A percentile compares a stretch with the other conserved stretches of the same genome.
Conservation (phyloP, 768 basidiomycete species). For the Vararia minispora region DNA sequence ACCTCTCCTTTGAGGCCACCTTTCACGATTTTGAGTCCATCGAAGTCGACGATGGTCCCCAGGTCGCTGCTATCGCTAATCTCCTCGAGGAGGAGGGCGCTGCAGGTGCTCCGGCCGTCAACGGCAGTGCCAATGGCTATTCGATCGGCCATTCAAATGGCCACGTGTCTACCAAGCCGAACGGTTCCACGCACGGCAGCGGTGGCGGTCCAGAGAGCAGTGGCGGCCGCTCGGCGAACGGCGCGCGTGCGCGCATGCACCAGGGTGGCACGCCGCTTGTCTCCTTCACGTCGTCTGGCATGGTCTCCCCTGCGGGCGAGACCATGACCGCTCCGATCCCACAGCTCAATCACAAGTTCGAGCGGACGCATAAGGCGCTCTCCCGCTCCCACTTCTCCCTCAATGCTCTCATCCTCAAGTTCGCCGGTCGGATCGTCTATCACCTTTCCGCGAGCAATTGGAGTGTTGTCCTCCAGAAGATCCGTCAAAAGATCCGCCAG, state of each 20-base stretch:
- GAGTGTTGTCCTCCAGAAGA: constrained; percentile 59
- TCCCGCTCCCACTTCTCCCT: constrained; percentile 43
- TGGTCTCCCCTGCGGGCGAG: constrained; percentile 13
- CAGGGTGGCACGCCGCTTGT: constrained; percentile 3
- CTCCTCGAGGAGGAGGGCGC: constrained; percentile 8
- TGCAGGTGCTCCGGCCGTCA: neutral
- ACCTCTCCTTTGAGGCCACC: constrained; percentile 46
- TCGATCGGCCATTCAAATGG: too few relatives aligned
- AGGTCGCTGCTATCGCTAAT: constrained; percentile 13
- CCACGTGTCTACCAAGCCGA: constrained; percentile 1
- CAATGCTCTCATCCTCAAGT: constrained; percentile 55
- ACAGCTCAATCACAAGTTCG: constrained; percentile 30
- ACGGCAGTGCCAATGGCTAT: too few relatives aligned
- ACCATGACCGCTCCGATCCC: constrained; percentile 13
- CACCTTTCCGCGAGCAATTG: constrained; percentile 86
- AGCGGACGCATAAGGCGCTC: constrained; percentile 52
- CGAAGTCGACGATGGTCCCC: constrained; percentile 24
- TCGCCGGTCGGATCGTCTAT: constrained; percentile 70
- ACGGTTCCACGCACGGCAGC: too few relatives aligned
- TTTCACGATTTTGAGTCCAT: constrained; percentile 65
- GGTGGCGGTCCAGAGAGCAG: too few relatives aligned
- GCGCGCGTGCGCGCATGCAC: too few relatives aligned
- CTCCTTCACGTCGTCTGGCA: constrained; percentile 7
- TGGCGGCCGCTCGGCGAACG: too few relatives aligned
- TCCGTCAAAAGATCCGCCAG: constrained; percentile 57